phyloP scores from a whole-genome alignment of 108 stramenopile species.

The Pseudonitzschia pungens region DNA sequence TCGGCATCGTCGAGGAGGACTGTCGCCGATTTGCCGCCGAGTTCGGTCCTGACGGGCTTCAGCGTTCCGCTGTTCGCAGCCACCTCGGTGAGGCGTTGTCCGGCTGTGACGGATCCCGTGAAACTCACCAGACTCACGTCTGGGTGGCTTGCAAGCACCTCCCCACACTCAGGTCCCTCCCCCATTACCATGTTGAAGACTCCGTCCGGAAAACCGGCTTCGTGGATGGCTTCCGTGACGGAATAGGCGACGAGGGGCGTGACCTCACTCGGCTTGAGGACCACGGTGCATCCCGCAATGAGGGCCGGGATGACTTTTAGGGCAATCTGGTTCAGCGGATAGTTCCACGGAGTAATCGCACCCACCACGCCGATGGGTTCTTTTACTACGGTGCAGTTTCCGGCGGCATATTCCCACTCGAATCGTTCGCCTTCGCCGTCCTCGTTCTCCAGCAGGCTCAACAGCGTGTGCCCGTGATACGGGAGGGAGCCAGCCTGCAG shows the following conservation, averaged over 20 bases:
- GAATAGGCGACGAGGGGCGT: conserved; percentile 67
- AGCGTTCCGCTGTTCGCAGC: conserved; percentile 30
- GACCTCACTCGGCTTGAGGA: conserved; percentile 82
- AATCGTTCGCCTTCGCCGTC: neutral
- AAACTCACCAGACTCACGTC: conserved; percentile 60
- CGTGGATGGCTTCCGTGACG: conserved; percentile 47
- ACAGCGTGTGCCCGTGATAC: neutral
- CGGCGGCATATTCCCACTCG: conserved; percentile 6
- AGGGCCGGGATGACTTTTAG: conserved; percentile 86
- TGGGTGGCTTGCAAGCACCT: neutral
- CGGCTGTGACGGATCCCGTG: conserved; percentile 65
- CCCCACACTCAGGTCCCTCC: conserved; percentile 7
- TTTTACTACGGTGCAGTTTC: conserved; percentile 49
- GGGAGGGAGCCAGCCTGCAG: neutral
- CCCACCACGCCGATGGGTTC: conserved; percentile 82
- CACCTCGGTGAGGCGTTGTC: conserved; percentile 43
- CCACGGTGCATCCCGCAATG: conserved; percentile 77
- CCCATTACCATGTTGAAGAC: conserved; percentile 81
- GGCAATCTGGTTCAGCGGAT: conserved; percentile 72
- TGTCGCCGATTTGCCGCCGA: conserved; percentile 85
- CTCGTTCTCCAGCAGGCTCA: neutral
- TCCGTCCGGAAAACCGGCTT: conserved; percentile 80
- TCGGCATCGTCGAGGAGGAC: conserved; percentile 56
- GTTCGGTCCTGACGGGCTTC: conserved; percentile 72
- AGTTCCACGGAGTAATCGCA: conserved; percentile 86